phyloP scores from a whole-genome alignment of 1,139 yeast species.

The Lodderomyces metapsilosis region DNA sequence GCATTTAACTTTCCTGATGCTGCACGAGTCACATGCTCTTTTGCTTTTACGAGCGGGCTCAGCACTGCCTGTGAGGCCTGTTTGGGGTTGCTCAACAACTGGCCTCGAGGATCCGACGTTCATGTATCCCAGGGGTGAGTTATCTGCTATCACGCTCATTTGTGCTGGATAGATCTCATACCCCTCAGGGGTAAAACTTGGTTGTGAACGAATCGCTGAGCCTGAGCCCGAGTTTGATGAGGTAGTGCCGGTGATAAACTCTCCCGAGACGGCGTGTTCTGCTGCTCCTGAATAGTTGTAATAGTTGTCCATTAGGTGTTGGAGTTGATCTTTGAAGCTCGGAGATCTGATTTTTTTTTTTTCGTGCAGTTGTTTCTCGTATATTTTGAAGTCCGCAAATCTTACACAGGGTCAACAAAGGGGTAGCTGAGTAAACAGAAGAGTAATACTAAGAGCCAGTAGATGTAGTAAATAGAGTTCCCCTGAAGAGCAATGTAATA shows the following conservation, averaged over 20 bases:
- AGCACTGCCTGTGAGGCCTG: not conserved
- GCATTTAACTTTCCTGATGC: constrained; percentile 39
- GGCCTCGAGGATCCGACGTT: not conserved
- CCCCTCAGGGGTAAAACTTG: not conserved
- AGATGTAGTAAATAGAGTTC: too few species aligned
- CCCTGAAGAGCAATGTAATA: too few species aligned
- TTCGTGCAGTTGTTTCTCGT: too few species aligned
- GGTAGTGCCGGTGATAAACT: not conserved
- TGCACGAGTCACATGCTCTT: constrained; percentile 42
- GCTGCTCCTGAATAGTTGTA: not conserved
- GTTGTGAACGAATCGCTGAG: not conserved
- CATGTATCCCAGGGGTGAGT: not conserved
- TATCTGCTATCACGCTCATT: not conserved
- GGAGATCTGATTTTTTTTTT: not conserved
- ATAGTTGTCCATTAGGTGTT: too few species aligned
- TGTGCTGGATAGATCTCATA: not conserved
- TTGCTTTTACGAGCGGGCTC: not conserved
- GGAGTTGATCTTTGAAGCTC: not conserved
- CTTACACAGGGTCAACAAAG: too few species aligned
- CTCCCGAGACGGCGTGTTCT: not conserved
- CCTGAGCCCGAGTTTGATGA: not conserved
- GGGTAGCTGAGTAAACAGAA: too few species aligned
- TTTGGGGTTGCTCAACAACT: not conserved
- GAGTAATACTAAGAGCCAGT: too few species aligned
- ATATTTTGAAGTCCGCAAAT: too few species aligned